Percentiles rank a stretch among this genome's conserved stretches.
Evolutionary conservation across 179 eudicot species (phyloP).

Genomic region (Nepenthes alata): DNA sequence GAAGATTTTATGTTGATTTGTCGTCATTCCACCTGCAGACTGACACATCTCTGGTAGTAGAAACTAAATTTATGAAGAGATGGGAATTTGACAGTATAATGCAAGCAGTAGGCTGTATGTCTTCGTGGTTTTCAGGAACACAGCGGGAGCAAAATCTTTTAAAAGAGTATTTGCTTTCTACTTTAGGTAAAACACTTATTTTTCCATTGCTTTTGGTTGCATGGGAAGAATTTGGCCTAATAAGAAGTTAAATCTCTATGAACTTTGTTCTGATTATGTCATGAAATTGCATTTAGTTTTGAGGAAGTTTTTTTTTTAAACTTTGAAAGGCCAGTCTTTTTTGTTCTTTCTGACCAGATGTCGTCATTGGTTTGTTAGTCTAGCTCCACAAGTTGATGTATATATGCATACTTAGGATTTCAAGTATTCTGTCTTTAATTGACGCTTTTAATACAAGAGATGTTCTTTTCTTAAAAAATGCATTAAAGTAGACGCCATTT

Average conservation of each 20-base stretch:
- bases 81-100: slow-evolving; percentile 90
- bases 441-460: too few relatives aligned
- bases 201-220: neutral
- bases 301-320: too few relatives aligned
- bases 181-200: slow-evolving; percentile 40
- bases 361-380: too few relatives aligned
- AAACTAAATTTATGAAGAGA: slow-evolving; percentile 68
- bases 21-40: slow-evolving; percentile 37
- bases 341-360: too few relatives aligned
- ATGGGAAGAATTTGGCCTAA: neutral
- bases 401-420: too few relatives aligned
- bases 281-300: too few relatives aligned
- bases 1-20: slow-evolving; percentile 8
- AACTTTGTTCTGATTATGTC: too few relatives aligned
- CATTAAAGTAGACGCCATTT: too few relatives aligned
- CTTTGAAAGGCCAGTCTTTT: too few relatives aligned
- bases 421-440: too few relatives aligned
- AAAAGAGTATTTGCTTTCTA: slow-evolving; percentile 56
- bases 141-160: slow-evolving; percentile 38
- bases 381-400: too few relatives aligned
- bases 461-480: too few relatives aligned
- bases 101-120: slow-evolving; percentile 52
- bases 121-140: slow-evolving; percentile 81
- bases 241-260: neutral
- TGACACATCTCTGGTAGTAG: slow-evolving; percentile 79